Percentiles rank a stretch among this genome's conserved stretches.
Conservation (phyloP, 805 yeast genomes). For the Monosporozyma aerobia region DNA sequence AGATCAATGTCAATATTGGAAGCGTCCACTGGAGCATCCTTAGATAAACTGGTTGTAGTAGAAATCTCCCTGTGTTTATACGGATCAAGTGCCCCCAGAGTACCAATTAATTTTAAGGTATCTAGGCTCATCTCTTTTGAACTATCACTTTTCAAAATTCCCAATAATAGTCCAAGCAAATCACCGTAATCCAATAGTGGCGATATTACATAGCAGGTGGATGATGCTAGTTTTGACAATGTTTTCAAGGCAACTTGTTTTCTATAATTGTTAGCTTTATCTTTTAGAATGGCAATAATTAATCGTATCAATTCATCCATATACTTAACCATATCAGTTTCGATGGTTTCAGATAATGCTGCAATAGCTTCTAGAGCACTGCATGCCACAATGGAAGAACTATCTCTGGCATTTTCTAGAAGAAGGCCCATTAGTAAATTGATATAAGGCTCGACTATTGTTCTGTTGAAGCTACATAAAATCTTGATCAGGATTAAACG, state of each 20-base stretch:
- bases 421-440: slow-evolving; percentile 83
- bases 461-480: slow-evolving; percentile 67
- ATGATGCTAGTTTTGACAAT: slow-evolving; percentile 78
- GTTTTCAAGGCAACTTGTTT: slow-evolving; percentile 85
- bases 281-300: slow-evolving; percentile 79
- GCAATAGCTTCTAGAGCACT: slow-evolving; percentile 83
- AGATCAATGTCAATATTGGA: slow-evolving; percentile 61
- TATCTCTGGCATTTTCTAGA: slow-evolving; percentile 63
- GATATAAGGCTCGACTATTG: slow-evolving; percentile 82
- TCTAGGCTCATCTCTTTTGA: slow-evolving; percentile 72
- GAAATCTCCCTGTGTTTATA: slow-evolving; percentile 83
- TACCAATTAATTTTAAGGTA: slow-evolving; percentile 82
- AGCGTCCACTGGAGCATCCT: slow-evolving; percentile 25
- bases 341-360: slow-evolving; percentile 61
- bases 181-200: slow-evolving; percentile 91
- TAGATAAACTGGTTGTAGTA: slow-evolving; percentile 32
- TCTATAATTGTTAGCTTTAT: slow-evolving; percentile 80
- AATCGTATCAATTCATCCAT: slow-evolving; percentile 77
- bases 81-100: slow-evolving; percentile 94
- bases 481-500: slow-evolving; percentile 67
- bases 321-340: slow-evolving; percentile 59
- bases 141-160: slow-evolving; percentile 72
- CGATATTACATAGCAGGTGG: slow-evolving; percentile 91
- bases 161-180: slow-evolving; percentile 68
- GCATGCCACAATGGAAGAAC: slow-evolving; percentile 74